Evolutionary conservation across 805 yeast genomes (phyloP).

Genomic region (Barnettozyma populi): DNA sequence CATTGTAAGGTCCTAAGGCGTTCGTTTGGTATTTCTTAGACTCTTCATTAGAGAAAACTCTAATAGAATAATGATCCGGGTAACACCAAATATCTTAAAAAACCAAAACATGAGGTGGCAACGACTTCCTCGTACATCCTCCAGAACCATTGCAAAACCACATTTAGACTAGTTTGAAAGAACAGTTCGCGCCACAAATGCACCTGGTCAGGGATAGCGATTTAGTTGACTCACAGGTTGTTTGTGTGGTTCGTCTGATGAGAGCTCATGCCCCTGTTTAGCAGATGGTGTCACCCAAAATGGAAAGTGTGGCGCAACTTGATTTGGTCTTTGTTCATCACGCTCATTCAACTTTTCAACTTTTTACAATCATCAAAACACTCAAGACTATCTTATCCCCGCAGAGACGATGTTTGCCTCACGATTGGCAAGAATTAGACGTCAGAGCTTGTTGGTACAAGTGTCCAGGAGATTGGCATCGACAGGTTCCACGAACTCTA

Average conservation of each 20-base stretch:
- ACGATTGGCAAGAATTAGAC: background rate
- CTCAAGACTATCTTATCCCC: background rate
- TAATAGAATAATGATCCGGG: background rate
- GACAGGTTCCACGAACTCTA: background rate
- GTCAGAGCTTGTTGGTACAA: background rate
- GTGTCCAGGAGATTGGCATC: constrained; percentile 1
- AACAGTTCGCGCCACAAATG: background rate
- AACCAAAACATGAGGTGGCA: background rate
- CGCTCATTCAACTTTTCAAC: background rate
- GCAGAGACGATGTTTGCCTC: background rate
- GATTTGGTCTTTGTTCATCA: background rate
- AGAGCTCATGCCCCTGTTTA: background rate
- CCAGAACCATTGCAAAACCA: background rate
- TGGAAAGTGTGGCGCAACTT: background rate
- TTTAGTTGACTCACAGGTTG: too few relatives aligned
- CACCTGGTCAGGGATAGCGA: background rate
- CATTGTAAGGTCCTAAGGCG: background rate
- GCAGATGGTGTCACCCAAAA: background rate
- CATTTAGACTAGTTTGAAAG: too few relatives aligned
- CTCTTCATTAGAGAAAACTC: background rate
- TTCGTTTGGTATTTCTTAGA: background rate
- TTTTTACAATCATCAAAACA: background rate
- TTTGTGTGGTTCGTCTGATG: background rate
- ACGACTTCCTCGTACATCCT: too few relatives aligned
- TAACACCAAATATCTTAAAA: too few relatives aligned